Base-by-base conservation (phyloP, 805 yeast genomes). In the Tetrapisispora namnaoensis region DNA sequence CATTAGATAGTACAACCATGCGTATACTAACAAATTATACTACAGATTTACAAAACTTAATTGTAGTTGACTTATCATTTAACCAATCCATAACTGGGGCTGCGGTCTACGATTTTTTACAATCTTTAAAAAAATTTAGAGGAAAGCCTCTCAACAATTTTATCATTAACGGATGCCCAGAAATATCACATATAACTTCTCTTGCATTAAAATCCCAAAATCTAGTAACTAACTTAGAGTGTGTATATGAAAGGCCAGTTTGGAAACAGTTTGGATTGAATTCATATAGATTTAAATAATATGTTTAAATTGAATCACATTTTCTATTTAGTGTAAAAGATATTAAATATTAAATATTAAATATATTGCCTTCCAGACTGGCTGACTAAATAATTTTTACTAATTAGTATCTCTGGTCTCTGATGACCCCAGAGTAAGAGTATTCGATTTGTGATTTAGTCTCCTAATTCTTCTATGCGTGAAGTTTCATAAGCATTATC, bases 231-330 rank as follows among this genome's bases (percentile, higher is more conserved):
- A 55, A 52, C 17, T 34, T 65, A 7, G 60, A 58, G 20, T 64
- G 66, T 43, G 47, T 49, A 11, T 65, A 61, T 37, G 66, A 62
- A 28, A 58, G 56, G 35, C 58, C 56, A 32, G 38, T 46, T n/a
- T 65, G 69, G 69, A 55, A 52, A 35, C 51, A 45, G 39, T 61
- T 61, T 45, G 66, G 68, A 1, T 37, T 57, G 2, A 64, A 64
- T 46, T 59, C 66, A 9, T 58, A 55, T 34, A 54, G 49, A 42
- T 59, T 54, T 43, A 51, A 55, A 21, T 37, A 35, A 20, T 41
- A 21, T 14, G 36, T n/a, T 22, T 21, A 13, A 20, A 4, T 20
- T 24, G 28, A 28, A 16, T 40, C 9, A 16, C 6, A n/a, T 40
- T 40, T n/a, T 28, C 7, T 28, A 28, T 28, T 28, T 11, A 28